phyloP scores from a whole-genome alignment of 148 eudicot species.

The Cornus suecica region DNA sequence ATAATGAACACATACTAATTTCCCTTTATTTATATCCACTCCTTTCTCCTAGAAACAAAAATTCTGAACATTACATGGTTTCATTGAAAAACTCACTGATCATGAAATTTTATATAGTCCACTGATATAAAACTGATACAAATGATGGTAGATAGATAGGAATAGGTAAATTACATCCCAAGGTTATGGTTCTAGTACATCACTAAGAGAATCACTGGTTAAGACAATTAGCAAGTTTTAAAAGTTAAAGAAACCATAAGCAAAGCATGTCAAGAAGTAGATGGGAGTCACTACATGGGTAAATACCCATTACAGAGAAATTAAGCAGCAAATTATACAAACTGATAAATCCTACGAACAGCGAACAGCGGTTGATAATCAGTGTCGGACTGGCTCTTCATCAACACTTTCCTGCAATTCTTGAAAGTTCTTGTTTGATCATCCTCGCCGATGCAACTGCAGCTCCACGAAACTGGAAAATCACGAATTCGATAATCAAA shows the following conservation, averaged over 20 bases:
- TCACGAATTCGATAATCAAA: not conserved
- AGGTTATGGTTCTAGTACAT: not conserved
- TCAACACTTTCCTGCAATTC: constrained; percentile 26
- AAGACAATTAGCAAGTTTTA: not conserved
- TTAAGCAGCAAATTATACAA: not conserved
- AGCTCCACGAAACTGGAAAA: constrained; percentile 40
- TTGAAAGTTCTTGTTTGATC: constrained; percentile 45
- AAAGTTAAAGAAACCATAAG: not conserved
- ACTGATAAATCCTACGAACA: not conserved
- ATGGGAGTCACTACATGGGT: not conserved
- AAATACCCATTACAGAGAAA: not conserved
- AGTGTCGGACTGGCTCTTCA: constrained; percentile 11
- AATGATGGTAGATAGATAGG: not conserved
- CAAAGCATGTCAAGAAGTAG: not conserved
- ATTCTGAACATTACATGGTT: no score
- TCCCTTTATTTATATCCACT: no score
- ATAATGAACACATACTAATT: no score
- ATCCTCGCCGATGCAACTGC: constrained; percentile 41
- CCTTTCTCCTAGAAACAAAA: no score
- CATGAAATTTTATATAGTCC: no score
- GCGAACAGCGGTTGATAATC: not conserved
- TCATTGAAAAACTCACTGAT: no score
- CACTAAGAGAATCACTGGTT: not conserved
- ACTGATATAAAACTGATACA: constrained; percentile 1
- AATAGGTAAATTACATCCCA: not conserved